These are phyloP conservation scores for Saturnispora sekii DNA, from an alignment of 805 yeast genomes.

Conservation along the genomic window DNA sequence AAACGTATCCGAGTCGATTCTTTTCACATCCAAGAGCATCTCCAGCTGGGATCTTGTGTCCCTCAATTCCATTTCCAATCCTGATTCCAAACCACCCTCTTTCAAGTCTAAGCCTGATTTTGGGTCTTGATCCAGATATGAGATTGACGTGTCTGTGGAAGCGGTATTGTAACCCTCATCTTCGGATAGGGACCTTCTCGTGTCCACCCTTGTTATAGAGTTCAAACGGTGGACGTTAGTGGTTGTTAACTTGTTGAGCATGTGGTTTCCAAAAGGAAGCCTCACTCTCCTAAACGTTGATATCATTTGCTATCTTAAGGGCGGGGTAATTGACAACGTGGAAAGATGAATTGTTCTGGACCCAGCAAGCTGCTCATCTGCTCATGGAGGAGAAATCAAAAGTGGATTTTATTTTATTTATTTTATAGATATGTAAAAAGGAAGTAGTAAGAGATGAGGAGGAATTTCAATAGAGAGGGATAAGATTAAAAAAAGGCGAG, in stretches of 20 bases:
- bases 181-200: background rate
- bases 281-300: background rate
- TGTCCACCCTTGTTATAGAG: background rate
- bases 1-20: conserved; percentile 16
- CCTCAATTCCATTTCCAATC: background rate
- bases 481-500: no score
- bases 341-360: background rate
- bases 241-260: background rate
- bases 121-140: background rate
- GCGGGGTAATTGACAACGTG: background rate
- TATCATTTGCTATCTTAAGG: background rate
- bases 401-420: background rate
- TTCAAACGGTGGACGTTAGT: background rate
- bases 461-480: no score
- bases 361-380: background rate
- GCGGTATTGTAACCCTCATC: conserved; percentile 1
- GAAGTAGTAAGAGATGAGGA: no score
- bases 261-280: background rate
- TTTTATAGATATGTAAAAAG: no score
- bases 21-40: conserved; percentile 17
- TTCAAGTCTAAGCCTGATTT: background rate
- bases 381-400: background rate
- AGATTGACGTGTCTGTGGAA: background rate
- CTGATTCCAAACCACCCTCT: background rate
- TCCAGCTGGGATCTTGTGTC: conserved; percentile 15